phyloP scores from a whole-genome alignment of 352 stramenopile species.

The Pythium insidiosum region DNA sequence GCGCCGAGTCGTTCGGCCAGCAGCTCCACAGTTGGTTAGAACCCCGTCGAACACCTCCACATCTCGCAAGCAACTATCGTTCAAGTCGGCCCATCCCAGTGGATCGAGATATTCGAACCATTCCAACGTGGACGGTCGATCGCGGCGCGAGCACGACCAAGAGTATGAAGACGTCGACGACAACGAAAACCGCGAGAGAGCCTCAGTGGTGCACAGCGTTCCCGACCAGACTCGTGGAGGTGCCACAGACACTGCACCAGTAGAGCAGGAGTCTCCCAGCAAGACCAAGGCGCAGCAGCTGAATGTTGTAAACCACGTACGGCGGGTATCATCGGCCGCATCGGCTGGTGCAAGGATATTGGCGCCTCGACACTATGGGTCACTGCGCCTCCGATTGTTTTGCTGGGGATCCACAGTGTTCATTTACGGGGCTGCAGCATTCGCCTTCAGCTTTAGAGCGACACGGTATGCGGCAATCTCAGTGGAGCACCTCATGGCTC shows the following conservation, averaged over 20 bases:
- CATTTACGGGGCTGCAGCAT: background rate
- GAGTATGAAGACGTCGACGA: constrained; percentile 4
- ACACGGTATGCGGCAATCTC: constrained; percentile 4
- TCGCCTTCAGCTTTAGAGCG: too few species aligned
- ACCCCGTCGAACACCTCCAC: constrained; percentile 4
- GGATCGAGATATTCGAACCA: constrained; percentile 28
- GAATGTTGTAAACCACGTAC: too few species aligned
- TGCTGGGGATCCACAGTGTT: constrained; percentile 2
- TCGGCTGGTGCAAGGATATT: background rate
- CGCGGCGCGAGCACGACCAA: constrained; percentile 7
- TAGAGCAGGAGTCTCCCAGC: background rate
- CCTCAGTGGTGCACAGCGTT: background rate
- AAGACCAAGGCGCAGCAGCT: background rate
- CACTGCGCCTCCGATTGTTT: constrained; percentile 1
- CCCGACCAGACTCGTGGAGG: background rate
- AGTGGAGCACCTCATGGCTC: background rate
- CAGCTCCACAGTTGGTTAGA: constrained; percentile 3
- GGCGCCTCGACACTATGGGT: background rate
- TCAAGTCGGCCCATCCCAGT: constrained; percentile 21
- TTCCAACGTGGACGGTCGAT: constrained; percentile 16
- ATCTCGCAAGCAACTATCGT: constrained; percentile 2
- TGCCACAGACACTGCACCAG: background rate
- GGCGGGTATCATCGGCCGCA: background rate
- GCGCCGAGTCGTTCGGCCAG: constrained; percentile 2
- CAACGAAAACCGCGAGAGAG: constrained; percentile 4